These are phyloP conservation scores for Cercospora berteroae DNA, from an alignment of 2,329 filamentous ascomycete genomes.

Conservation along the genomic window DNA sequence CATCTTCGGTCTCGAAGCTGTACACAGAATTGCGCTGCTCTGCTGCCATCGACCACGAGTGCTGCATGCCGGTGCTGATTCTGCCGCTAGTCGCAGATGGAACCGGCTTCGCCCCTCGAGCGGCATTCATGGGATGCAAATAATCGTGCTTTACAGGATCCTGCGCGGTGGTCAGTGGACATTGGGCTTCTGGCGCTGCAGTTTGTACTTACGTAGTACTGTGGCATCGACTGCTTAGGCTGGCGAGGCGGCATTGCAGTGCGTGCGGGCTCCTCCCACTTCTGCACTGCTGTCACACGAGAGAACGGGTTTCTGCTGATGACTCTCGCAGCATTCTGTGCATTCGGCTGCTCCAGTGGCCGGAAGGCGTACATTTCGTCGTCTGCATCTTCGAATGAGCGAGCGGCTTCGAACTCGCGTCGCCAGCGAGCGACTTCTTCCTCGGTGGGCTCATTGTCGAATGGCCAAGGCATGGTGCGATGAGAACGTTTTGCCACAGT, in stretches of 20 bases:
- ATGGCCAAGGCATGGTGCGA: not conserved
- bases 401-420: conserved; percentile 17
- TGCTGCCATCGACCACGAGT: not conserved
- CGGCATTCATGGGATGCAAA: not conserved
- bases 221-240: not conserved
- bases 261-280: not conserved
- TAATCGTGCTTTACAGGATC: not conserved
- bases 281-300: not conserved
- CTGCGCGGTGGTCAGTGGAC: not conserved
- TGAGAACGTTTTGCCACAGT: not conserved
- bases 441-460: conserved; percentile 1
- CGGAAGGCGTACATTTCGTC: conserved; percentile 4
- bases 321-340: not conserved
- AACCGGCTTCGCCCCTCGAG: not conserved
- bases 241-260: not conserved
- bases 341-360: not conserved
- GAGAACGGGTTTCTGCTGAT: not conserved
- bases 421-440: conserved; percentile 10
- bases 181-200: not conserved
- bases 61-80: not conserved
- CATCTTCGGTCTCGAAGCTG: not conserved
- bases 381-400: conserved; percentile 15
- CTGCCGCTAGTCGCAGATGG: not conserved
- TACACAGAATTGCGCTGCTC: not conserved
- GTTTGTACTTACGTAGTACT: not conserved